Evolutionary conservation across 306 rosid genomes (phyloP).

Genomic region (Quillaja saponaria): DNA sequence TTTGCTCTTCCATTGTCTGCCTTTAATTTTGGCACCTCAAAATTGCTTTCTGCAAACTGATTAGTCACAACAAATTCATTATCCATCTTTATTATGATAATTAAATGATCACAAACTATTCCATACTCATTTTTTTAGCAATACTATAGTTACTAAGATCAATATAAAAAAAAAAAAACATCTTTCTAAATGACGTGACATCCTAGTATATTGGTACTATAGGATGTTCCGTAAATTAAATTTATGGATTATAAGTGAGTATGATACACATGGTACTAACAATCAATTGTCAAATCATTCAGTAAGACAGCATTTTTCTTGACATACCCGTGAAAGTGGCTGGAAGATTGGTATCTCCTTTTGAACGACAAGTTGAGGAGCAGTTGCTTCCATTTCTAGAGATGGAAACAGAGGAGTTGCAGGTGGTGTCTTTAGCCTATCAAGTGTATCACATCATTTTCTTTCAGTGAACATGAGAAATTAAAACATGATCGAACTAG

Average conservation of each 20-base stretch:
- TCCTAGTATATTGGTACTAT: too few relatives aligned
- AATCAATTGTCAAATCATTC: too few relatives aligned
- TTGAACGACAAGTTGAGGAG: conserved; percentile 43
- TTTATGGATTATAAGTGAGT: too few relatives aligned
- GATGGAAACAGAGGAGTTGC: conserved; percentile 91
- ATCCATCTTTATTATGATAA: neutral
- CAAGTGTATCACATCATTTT: neutral
- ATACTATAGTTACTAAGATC: neutral
- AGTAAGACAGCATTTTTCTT: neutral
- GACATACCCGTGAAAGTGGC: conserved; percentile 54
- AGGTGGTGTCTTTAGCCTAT: conserved; percentile 90
- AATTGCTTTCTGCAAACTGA: conserved; percentile 50
- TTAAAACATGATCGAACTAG: neutral
- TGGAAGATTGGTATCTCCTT: conserved; percentile 52
- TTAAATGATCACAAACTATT: neutral
- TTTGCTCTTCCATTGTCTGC: conserved; percentile 38
- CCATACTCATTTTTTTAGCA: neutral
- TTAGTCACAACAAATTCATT: neutral
- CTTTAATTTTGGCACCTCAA: conserved; percentile 40
- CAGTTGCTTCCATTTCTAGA: conserved; percentile 76
- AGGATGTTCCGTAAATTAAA: too few relatives aligned
- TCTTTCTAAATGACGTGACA: too few relatives aligned
- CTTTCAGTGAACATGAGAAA: neutral
- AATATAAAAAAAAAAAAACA: neutral
- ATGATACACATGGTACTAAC: too few relatives aligned